Evolutionary conservation across 331 rosid species (phyloP).

Genomic region (Telfairia occidentalis): DNA sequence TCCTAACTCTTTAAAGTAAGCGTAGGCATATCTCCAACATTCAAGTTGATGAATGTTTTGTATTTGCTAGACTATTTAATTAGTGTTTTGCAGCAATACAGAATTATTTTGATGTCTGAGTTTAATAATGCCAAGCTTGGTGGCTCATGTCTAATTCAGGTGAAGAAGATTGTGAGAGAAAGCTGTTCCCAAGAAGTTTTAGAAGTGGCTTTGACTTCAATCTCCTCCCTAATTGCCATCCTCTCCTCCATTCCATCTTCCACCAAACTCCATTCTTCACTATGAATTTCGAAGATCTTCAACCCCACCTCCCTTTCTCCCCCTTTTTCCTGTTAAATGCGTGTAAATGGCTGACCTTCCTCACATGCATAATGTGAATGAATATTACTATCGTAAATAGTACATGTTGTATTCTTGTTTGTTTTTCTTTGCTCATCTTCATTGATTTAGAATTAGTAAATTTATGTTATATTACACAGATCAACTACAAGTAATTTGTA

Average conservation of each 20-base stretch:
- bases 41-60: background rate
- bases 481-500: background rate
- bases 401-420: background rate
- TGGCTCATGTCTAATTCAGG: background rate
- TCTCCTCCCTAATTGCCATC: conserved; percentile 1
- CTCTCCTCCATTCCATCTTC: conserved; percentile 3
- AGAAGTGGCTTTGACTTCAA: conserved; percentile 1
- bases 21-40: background rate
- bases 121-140: background rate
- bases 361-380: background rate
- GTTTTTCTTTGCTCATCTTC: background rate
- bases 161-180: conserved; percentile 11
- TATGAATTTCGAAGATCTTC: background rate
- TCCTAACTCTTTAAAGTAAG: background rate
- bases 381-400: background rate
- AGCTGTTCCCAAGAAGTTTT: conserved; percentile 15
- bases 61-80: background rate
- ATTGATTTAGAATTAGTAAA: background rate
- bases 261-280: conserved; percentile 10
- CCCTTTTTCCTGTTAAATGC: background rate
- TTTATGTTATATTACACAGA: background rate
- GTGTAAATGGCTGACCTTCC: background rate
- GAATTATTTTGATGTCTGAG: background rate
- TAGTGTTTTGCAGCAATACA: background rate
- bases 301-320: background rate